Conservation (phyloP, 2,329 filamentous ascomycete genomes). For the Colletotrichum sp. region DNA sequence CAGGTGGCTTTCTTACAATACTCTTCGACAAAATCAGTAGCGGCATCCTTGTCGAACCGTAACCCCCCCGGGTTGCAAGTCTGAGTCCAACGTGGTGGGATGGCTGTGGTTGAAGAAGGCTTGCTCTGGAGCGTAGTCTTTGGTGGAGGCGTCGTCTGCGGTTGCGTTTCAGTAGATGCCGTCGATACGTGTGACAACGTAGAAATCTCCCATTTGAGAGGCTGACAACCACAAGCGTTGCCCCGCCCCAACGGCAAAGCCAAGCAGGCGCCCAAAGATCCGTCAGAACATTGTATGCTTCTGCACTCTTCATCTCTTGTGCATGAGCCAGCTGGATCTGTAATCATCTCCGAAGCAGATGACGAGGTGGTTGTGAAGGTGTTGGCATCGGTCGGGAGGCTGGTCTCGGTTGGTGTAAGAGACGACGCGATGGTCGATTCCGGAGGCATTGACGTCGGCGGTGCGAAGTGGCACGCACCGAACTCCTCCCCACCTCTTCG, state of each 20-base stretch:
- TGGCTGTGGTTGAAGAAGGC: not conserved
- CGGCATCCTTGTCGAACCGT: not conserved
- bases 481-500: fast-evolving
- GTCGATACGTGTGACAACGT: not conserved
- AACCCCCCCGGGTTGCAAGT: not conserved
- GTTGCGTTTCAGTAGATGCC: not conserved
- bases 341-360: not conserved
- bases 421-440: not conserved
- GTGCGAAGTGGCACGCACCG: not conserved
- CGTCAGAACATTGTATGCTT: not conserved
- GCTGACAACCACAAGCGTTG: not conserved
- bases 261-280: not conserved
- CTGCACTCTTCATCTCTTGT: not conserved
- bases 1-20: not conserved
- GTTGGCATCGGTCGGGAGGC: not conserved
- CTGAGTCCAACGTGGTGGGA: not conserved
- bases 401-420: not conserved
- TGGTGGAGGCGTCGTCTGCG: not conserved
- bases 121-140: not conserved
- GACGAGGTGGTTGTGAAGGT: not conserved
- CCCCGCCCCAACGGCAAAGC: not conserved
- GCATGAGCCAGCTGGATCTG: not conserved
- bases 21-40: not conserved
- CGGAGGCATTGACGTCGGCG: not conserved
- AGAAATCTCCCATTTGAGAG: not conserved